phyloP scores from a whole-genome alignment of 169 alveolate genomes.

The Plasmodium falciparum region DNA sequence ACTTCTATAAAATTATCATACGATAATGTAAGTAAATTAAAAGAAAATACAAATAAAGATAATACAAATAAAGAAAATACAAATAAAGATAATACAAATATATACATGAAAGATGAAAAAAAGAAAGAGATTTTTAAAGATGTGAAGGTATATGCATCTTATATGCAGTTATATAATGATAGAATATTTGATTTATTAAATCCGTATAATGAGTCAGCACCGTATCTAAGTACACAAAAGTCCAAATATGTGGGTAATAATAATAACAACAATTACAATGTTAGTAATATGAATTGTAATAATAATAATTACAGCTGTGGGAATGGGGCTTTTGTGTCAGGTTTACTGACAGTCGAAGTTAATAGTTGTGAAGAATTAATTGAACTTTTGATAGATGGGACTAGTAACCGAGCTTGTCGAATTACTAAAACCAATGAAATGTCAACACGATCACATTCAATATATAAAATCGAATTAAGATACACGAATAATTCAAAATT shows the following conservation, averaged over 20 bases:
- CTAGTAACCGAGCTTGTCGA: slow-evolving; percentile 86
- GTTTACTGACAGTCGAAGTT: slow-evolving; percentile 81
- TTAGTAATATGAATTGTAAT: no score
- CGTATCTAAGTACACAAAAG: slow-evolving; percentile 60
- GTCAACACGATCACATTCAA: slow-evolving; percentile 88
- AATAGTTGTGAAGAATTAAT: slow-evolving; percentile 80
- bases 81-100: neutral
- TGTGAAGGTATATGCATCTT: slow-evolving; percentile 81
- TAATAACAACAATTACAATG: no score
- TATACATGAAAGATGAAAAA: slow-evolving; percentile 5
- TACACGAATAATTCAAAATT: slow-evolving; percentile 37
- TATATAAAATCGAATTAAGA: slow-evolving; percentile 83
- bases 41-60: neutral
- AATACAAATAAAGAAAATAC: neutral
- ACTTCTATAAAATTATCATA: slow-evolving; percentile 9
- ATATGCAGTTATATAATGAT: slow-evolving; percentile 84
- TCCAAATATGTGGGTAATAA: slow-evolving; percentile 37
- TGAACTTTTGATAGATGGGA: slow-evolving; percentile 84
- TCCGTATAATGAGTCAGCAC: slow-evolving; percentile 71
- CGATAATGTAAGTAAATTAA: neutral
- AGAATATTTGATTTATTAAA: slow-evolving; percentile 81
- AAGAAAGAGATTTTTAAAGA: slow-evolving; percentile 35
- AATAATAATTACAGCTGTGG: no score
- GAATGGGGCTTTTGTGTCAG: slow-evolving; percentile 46
- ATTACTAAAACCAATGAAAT: slow-evolving; percentile 86